Evolutionary conservation across 768 basidiomycete species (phyloP), one percentile per base, ranked within the genome.

Genomic region (Termitomyces sp.): DNA sequence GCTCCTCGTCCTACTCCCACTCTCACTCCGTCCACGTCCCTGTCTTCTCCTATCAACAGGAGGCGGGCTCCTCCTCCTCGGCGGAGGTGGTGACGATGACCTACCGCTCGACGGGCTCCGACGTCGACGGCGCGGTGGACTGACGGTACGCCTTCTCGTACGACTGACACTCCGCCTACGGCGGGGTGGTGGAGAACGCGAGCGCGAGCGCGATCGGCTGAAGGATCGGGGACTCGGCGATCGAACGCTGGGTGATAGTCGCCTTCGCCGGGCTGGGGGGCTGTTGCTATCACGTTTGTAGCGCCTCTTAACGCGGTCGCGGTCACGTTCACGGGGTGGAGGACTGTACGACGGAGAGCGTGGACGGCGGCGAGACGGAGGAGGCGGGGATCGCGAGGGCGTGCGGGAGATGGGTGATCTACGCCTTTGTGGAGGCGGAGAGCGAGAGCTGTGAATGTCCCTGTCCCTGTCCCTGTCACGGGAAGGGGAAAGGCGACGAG

Each of bases 311-410:
- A 31, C 37, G 18, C 57, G 44, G 18, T 36, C 34, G 22, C 54
- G 57, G 18, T 68, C 68, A 31, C 67, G 63, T 31, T 73, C 71
- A 41, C 73, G 73, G n/a, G 75, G 75, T 7, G 82, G 83, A 1
- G 84, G 81, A 0, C 84, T 72, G 34, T 67, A 73, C 9, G 87
- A 82, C 31, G 65, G 80, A 68, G 67, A 80, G 68, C 65, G 83
- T 69, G 62, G 69, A 47, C 76, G 70, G 16, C 75, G 68, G 31
- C 70, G 71, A 37, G 65, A 60, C 6, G 71, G 72, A 12, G 74
- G 71, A 27, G 73, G 73, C 14, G 74, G 70, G 20, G 73, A 64
- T 31, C 69, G 72, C 49, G 82, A 76, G 6, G 72, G 72, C 0
- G 85, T 80, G 16, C 73, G 76, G 10, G 84, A 80, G 65, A 66